Conservation (phyloP, 805 yeast species). For the Wickerhamomyces strasburgensis region DNA sequence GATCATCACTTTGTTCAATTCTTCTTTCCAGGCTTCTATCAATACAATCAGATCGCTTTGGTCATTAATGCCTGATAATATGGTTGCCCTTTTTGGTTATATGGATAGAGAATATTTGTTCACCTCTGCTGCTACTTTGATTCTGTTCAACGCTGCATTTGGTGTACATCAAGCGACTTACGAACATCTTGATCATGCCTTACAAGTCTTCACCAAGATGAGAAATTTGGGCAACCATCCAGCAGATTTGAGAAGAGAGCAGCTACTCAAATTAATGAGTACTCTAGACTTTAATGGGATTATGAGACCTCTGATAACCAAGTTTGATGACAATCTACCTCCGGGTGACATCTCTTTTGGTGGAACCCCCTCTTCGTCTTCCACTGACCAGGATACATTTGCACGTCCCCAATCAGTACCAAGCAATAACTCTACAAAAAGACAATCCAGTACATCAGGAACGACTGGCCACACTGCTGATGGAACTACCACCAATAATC, state of each 20-base stretch:
- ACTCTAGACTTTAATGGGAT: constrained; percentile 66
- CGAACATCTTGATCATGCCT: constrained; percentile 68
- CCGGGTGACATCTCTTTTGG: constrained; percentile 11
- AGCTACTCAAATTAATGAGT: constrained; percentile 56
- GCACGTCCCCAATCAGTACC: not conserved
- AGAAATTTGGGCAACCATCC: constrained; percentile 75
- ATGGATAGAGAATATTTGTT: constrained; percentile 82
- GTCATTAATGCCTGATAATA: constrained; percentile 69
- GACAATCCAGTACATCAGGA: not conserved
- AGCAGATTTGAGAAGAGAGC: constrained; percentile 70
- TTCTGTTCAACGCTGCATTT: constrained; percentile 71
- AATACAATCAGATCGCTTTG: constrained; percentile 69
- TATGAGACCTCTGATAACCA: constrained; percentile 50
- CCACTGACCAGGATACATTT: too few relatives aligned
- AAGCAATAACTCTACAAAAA: constrained; percentile 1
- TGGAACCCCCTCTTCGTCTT: too few relatives aligned
- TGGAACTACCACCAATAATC: constrained; percentile 15
- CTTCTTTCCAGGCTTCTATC: constrained; percentile 76
- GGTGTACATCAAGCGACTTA: constrained; percentile 76
- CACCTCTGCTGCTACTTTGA: constrained; percentile 69
- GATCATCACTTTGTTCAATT: constrained; percentile 62
- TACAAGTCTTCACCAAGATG: constrained; percentile 67
- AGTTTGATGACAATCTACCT: constrained; percentile 44
- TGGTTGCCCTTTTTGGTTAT: constrained; percentile 83
- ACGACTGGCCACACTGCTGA: not conserved